A percentile compares a stretch with the other conserved stretches of the same genome.
phyloP scores from a whole-genome alignment of 2,329 filamentous ascomycete genomes.

The Clarireedia hainanense region DNA sequence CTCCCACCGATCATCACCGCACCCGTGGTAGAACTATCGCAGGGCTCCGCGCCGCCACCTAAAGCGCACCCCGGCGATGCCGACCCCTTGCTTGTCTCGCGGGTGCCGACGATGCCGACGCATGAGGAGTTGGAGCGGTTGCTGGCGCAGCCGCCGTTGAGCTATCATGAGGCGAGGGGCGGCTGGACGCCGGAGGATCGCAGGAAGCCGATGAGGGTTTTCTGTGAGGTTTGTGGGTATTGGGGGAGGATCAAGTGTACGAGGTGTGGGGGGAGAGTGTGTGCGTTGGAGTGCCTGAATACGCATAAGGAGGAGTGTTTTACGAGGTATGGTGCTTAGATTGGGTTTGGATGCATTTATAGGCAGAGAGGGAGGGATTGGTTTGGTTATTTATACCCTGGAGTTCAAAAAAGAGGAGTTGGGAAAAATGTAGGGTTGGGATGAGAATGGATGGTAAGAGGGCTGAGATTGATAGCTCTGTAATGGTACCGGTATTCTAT shows the following conservation, averaged over 20 bases:
- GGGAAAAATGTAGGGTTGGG: not conserved
- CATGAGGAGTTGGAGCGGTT: constrained; percentile 57
- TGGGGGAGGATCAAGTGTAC: constrained; percentile 71
- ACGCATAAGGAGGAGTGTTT: constrained; percentile 66
- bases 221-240: constrained; percentile 76
- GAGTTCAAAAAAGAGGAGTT: not conserved
- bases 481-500: constrained; percentile 7
- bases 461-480: not conserved
- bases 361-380: not conserved
- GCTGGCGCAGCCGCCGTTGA: constrained; percentile 55
- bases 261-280: constrained; percentile 72
- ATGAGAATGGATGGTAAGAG: too few relatives aligned
- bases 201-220: constrained; percentile 51
- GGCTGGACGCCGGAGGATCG: constrained; percentile 34
- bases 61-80: constrained; percentile 40
- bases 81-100: constrained; percentile 50
- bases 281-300: constrained; percentile 66
- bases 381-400: not conserved
- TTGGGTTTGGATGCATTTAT: too few relatives aligned
- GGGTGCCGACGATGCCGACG: constrained; percentile 49
- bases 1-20: constrained; percentile 10
- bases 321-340: constrained; percentile 47
- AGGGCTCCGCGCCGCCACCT: not conserved
- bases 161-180: constrained; percentile 56
- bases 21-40: not conserved